Conservation (phyloP, 1,284 basidiomycete species). For the Mycena sp. region DNA sequence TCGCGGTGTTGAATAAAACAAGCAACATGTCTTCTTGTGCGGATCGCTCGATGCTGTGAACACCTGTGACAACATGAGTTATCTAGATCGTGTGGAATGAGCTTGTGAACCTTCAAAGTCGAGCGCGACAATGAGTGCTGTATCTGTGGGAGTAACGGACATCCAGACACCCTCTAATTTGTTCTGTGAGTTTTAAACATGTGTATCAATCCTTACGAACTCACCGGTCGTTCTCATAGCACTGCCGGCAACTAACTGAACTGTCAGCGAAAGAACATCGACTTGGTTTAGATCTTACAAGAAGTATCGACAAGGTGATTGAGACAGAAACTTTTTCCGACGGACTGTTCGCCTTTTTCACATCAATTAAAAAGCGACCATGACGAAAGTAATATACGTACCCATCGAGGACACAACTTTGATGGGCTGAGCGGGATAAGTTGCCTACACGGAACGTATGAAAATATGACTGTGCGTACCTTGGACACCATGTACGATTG, state of each 20-base stretch:
- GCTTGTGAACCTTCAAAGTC: slow-evolving; percentile 66
- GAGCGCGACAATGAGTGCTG: slow-evolving; percentile 64
- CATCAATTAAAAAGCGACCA: neutral
- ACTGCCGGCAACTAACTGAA: slow-evolving; percentile 58
- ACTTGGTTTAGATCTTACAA: slow-evolving; percentile 38
- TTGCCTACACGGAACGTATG: neutral
- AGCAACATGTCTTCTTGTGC: slow-evolving; percentile 72
- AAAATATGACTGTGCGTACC: slow-evolving; percentile 44
- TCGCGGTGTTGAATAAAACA: slow-evolving; percentile 72
- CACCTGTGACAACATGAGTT: slow-evolving; percentile 5
- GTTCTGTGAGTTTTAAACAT: neutral
- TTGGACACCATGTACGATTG: slow-evolving; percentile 69
- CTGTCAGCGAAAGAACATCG: neutral
- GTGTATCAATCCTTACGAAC: neutral
- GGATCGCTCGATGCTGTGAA: slow-evolving; percentile 71
- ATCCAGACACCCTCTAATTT: slow-evolving; percentile 71
- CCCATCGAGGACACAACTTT: slow-evolving; percentile 76
- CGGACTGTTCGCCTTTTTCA: slow-evolving; percentile 64
- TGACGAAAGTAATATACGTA: slow-evolving; percentile 30
- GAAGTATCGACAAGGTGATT: slow-evolving; percentile 76
- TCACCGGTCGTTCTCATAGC: slow-evolving; percentile 70
- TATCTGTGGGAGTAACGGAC: slow-evolving; percentile 70
- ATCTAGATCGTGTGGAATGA: neutral
- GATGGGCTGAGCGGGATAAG: slow-evolving; percentile 55
- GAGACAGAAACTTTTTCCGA: slow-evolving; percentile 70